Conservation (phyloP, 73 alveolate genomes). For the Blepharisma stoltei region DNA sequence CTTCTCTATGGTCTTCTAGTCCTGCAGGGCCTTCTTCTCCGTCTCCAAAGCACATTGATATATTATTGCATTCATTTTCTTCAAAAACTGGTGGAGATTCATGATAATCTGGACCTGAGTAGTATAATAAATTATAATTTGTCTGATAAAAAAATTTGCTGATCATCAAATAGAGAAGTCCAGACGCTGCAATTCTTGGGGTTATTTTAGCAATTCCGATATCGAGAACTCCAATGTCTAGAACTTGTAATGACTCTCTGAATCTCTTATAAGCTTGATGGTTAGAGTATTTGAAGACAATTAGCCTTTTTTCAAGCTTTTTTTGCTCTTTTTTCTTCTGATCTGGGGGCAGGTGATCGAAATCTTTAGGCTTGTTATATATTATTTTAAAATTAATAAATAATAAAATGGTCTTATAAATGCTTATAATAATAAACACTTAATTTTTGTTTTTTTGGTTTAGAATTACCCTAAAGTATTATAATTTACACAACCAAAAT, state of each 20-base stretch:
- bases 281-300: conserved; percentile 37
- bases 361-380: neutral
- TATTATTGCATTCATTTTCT: neutral
- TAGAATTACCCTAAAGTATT: too few species aligned
- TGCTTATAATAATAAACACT: too few species aligned
- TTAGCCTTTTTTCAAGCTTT: conserved; percentile 2
- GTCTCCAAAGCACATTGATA: conserved; percentile 22
- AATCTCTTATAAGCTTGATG: conserved; percentile 36
- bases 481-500: conserved; percentile 12
- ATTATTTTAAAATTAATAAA: too few species aligned
- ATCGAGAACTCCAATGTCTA: conserved; percentile 42
- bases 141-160: neutral
- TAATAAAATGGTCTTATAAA: too few species aligned
- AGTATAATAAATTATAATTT: conserved; percentile 1
- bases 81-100: too few species aligned
- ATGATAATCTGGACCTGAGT: neutral
- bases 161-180: conserved; percentile 17
- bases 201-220: neutral
- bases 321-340: neutral
- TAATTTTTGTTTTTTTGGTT: too few species aligned
- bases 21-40: conserved; percentile 26
- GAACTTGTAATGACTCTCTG: conserved; percentile 36
- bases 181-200: conserved; percentile 8
- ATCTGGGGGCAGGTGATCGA: neutral
- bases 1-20: conserved; percentile 30